Conservation (phyloP, 768 basidiomycete species). For the Suillus fuscotomentosus region DNA sequence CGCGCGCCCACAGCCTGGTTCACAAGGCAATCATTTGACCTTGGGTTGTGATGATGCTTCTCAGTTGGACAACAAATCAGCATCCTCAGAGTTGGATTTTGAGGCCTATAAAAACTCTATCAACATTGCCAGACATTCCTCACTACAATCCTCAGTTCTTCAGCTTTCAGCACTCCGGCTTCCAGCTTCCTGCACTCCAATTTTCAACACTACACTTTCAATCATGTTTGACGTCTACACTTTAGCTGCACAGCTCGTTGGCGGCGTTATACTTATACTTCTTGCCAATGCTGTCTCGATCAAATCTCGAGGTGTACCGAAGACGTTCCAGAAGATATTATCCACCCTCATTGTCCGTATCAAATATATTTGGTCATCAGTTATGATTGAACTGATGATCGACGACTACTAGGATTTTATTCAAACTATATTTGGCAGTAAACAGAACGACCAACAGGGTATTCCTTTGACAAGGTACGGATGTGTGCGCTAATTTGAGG, state of each 20-base stretch:
- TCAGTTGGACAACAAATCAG: background rate
- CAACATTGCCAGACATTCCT: background rate
- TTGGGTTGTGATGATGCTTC: background rate
- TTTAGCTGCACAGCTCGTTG: conserved; percentile 13
- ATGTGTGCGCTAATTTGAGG: too few relatives aligned
- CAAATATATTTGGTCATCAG: background rate
- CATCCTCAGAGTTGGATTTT: background rate
- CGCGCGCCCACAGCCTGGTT: background rate
- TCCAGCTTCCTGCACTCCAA: background rate
- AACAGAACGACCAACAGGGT: conserved; percentile 5
- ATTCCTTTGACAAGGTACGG: conserved; percentile 17
- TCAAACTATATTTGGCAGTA: background rate
- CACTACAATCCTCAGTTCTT: background rate
- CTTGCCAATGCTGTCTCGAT: conserved; percentile 12
- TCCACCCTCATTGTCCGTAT: conserved; percentile 10
- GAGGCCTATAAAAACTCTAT: conserved; percentile 2
- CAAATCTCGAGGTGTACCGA: conserved; percentile 10
- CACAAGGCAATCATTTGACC: conserved; percentile 5
- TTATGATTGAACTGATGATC: background rate
- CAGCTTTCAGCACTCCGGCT: background rate
- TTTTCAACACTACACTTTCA: background rate
- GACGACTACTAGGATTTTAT: conserved; percentile 6
- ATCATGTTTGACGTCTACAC: conserved; percentile 15
- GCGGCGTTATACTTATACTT: conserved; percentile 16
- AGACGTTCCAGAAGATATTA: conserved; percentile 6